Base-by-base conservation (phyloP, 257 asterid genomes). In the Capsicum pubescens region DNA sequence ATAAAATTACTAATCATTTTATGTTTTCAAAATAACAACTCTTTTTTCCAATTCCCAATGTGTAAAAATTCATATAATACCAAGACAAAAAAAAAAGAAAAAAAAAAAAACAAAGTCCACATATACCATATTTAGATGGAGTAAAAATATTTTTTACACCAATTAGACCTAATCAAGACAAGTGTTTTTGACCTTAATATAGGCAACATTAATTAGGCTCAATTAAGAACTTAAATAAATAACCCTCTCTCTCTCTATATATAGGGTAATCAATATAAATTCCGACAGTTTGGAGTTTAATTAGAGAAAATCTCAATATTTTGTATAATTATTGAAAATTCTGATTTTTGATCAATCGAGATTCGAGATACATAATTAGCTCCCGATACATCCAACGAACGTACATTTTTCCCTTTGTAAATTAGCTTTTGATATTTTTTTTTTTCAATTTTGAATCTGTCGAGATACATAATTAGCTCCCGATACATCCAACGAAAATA, bases 21-120 rank as follows among this genome's bases (percentile, higher is more conserved):
- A 76, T 76, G 1, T 26, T 48, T 72, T 72, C n/a, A 76, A 54
- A 76, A 76, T 52, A 76, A 52, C 42, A 26, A 52, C 26, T 50
- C 1, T 12, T 6, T 21, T 46, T 39, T n/a, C 6, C 50, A 69
- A 52, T 5, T 76, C 81, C 63, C 63, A 50, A 74, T 8, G 17
- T 63, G 32, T 26, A 26, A 26, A 26, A 26, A 21, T 13, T 74
- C 12, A 12, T 72, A 19, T 35, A 48, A 26, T 26, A 26, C 32
- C 48, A 57, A 57, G 16, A 15, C 0, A 60, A n/a, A 8, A n/a
- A 19, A 58, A 32, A 32, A 42, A 66, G 6, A 66, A 11, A 11
- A 5, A 32, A 14, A 9, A 21, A 64, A 2, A 6, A 36, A 4
- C 21, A 68, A 68, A 66, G 72, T 12, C 11, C n/a, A 66, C 72